Percentiles rank a stretch among this genome's conserved stretches.
Evolutionary conservation across 768 basidiomycete genomes (phyloP).

Genomic region (Serendipita indica): DNA sequence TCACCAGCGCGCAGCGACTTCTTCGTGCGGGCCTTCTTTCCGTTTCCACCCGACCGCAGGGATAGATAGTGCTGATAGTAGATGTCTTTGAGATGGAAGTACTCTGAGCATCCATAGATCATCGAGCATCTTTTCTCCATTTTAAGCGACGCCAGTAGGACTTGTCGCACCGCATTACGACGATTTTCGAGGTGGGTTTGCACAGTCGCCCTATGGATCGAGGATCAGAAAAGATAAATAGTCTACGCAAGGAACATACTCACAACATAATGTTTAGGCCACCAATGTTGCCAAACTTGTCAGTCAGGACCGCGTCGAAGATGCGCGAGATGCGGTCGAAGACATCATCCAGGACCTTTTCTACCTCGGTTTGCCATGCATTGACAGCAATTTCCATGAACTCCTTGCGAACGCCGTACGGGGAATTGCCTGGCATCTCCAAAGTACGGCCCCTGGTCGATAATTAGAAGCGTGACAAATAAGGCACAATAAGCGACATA

Average conservation of each 20-base stretch:
- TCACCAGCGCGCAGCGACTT: not conserved
- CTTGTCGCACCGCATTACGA: not conserved
- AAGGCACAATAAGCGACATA: not conserved
- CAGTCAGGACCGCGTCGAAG: not conserved
- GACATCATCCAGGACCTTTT: not conserved
- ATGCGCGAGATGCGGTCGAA: not conserved
- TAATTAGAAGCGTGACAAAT: not conserved
- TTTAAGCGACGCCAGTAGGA: not conserved
- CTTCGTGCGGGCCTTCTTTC: not conserved
- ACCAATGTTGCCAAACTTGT: not conserved
- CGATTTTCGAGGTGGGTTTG: not conserved
- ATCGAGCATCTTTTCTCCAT: not conserved
- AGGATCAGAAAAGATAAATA: not conserved
- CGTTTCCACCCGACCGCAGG: not conserved
- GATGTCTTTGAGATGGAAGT: not conserved
- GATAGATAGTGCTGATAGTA: not conserved
- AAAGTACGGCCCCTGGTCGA: not conserved
- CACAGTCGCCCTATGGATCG: not conserved
- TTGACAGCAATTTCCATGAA: not conserved
- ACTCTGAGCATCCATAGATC: not conserved
- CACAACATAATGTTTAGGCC: not conserved
- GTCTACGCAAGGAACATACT: not conserved
- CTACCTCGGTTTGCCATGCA: not conserved
- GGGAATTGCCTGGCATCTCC: slow-evolving; percentile 5
- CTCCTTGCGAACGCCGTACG: not conserved